phyloP scores from a whole-genome alignment of 1,284 basidiomycete genomes.

The Ceratobasidium sp. region DNA sequence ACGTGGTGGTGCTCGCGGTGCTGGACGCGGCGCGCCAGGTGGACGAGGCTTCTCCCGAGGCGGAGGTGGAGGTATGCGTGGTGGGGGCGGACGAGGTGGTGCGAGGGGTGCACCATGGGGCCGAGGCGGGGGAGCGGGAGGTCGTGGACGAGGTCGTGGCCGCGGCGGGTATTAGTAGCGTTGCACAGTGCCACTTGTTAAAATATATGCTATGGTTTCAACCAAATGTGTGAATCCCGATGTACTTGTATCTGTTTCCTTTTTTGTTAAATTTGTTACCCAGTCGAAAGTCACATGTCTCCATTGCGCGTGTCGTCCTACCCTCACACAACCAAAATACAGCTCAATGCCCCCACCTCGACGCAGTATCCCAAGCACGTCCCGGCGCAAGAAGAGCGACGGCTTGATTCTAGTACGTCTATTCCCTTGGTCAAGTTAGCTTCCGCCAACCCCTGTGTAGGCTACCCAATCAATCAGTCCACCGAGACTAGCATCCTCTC shows the following conservation, averaged over 20 bases:
- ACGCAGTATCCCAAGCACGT: background rate
- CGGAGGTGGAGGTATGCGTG: constrained; percentile 44
- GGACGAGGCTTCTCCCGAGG: constrained; percentile 49
- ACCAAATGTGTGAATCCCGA: constrained; percentile 8
- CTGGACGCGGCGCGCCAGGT: constrained; percentile 58
- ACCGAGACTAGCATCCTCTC: background rate
- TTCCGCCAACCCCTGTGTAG: background rate
- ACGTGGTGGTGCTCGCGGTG: constrained; percentile 51
- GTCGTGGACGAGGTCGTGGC: constrained; percentile 58
- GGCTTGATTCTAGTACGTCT: background rate
- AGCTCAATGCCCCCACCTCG: constrained; percentile 1
- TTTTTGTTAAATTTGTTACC: constrained; percentile 20
- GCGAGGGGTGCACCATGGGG: constrained; percentile 61
- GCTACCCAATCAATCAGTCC: background rate
- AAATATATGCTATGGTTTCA: background rate
- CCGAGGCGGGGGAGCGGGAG: constrained; percentile 56
- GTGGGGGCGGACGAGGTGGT: constrained; percentile 57
- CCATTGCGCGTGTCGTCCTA: background rate
- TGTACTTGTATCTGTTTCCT: constrained; percentile 18
- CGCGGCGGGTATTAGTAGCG: constrained; percentile 14
- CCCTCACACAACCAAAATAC: background rate
- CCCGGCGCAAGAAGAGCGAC: background rate
- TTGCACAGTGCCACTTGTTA: background rate
- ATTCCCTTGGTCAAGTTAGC: background rate
- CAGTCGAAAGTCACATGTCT: constrained; percentile 4